A percentile compares a stretch with the other conserved stretches of the same genome.
Evolutionary conservation across 2,329 filamentous ascomycete genomes (phyloP).

Genomic region (Neofusicoccum parvum): DNA sequence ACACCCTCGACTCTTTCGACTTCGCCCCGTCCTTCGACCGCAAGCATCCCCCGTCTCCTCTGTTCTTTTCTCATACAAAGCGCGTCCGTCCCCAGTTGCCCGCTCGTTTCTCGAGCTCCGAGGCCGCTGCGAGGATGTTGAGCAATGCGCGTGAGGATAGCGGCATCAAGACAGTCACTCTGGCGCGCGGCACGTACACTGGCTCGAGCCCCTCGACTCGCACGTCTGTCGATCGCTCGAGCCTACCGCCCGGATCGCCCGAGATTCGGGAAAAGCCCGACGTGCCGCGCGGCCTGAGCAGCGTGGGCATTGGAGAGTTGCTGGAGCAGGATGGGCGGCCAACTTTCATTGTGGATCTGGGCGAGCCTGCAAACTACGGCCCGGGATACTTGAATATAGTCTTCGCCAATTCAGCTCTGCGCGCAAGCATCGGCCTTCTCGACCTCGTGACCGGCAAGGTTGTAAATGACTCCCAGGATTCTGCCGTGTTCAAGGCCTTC

Average conservation of each 20-base stretch:
- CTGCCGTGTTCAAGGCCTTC: slow-evolving; percentile 10
- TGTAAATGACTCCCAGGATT: slow-evolving; percentile 36
- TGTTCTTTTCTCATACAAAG: slow-evolving; percentile 56
- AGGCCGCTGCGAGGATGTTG: slow-evolving; percentile 61
- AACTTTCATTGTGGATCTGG: slow-evolving; percentile 73
- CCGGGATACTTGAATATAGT: slow-evolving; percentile 61
- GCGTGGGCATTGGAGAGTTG: slow-evolving; percentile 70
- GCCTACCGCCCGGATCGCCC: slow-evolving; percentile 43
- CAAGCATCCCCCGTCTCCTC: slow-evolving; percentile 48
- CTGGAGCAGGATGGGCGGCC: slow-evolving; percentile 76
- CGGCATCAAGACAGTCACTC: slow-evolving; percentile 54
- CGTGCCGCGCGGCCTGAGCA: slow-evolving; percentile 60
- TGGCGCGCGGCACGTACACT: slow-evolving; percentile 50
- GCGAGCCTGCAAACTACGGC: slow-evolving; percentile 58
- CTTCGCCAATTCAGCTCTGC: slow-evolving; percentile 70
- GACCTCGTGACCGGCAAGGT: slow-evolving; percentile 58
- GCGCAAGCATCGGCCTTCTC: slow-evolving; percentile 57
- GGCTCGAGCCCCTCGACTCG: slow-evolving; percentile 50
- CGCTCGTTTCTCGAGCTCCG: slow-evolving; percentile 59
- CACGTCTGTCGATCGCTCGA: slow-evolving; percentile 56
- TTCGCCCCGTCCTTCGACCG: slow-evolving; percentile 30
- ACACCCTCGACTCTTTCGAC: slow-evolving; percentile 41
- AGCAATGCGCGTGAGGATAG: slow-evolving; percentile 54
- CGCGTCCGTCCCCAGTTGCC: slow-evolving; percentile 48
- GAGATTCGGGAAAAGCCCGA: slow-evolving; percentile 53